Percentiles rank a stretch among this genome's conserved stretches.
Evolutionary conservation across 208 protist species (phyloP).

Genomic region (Naegleria lovaniensis): DNA sequence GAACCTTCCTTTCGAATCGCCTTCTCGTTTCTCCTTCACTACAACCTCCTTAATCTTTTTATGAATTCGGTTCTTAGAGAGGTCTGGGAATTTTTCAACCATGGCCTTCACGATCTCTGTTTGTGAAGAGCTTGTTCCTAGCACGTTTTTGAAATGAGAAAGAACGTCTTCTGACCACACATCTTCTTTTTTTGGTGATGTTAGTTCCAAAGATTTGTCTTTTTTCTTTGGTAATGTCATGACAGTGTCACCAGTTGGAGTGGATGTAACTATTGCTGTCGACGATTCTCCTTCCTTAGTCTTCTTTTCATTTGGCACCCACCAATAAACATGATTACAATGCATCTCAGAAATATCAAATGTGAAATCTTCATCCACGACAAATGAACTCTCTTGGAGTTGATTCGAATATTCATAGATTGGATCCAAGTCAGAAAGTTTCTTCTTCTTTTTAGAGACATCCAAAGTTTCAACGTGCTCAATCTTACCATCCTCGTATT

Average conservation of each 20-base stretch:
- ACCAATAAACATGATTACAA: background rate
- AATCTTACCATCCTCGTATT: constrained; percentile 13
- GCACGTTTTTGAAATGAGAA: background rate
- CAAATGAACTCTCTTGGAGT: background rate
- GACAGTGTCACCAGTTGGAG: background rate
- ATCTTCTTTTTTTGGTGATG: background rate
- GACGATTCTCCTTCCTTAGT: background rate
- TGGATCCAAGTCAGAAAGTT: background rate
- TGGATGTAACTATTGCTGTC: background rate
- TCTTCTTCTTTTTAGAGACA: background rate
- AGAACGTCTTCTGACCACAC: background rate
- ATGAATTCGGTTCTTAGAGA: background rate
- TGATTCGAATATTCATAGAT: background rate
- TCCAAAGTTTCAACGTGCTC: background rate
- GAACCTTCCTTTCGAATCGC: background rate
- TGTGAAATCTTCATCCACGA: background rate
- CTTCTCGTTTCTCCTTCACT: background rate
- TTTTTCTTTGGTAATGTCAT: background rate
- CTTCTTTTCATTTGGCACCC: background rate
- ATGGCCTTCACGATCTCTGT: background rate
- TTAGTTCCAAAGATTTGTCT: background rate
- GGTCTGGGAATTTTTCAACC: background rate
- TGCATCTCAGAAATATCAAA: background rate
- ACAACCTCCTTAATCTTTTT: background rate
- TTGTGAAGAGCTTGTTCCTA: background rate